Evolutionary conservation across 139 green algal species (phyloP).

Genomic region (Chlamydomonas eustigma): DNA sequence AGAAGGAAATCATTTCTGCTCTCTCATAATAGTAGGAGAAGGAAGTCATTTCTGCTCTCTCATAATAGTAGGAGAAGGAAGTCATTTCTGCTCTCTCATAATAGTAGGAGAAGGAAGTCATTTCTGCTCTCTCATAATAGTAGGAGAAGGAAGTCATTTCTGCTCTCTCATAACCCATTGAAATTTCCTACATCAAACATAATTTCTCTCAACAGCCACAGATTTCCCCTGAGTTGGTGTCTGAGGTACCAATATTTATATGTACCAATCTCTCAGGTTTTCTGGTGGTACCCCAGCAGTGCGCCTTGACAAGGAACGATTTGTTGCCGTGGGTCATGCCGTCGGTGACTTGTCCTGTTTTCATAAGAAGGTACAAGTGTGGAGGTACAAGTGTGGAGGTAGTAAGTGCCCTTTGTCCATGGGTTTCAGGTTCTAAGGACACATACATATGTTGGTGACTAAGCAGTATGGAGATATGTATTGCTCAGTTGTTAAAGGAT

Average conservation of each 20-base stretch:
- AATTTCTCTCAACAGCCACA: not conserved
- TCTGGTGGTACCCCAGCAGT: not conserved
- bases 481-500: not conserved
- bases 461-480: not conserved
- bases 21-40: too few species aligned
- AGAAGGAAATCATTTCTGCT: too few species aligned
- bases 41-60: too few species aligned
- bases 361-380: not conserved
- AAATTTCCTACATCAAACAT: not conserved
- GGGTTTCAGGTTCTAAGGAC: not conserved
- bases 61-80: too few species aligned
- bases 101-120: too few species aligned
- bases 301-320: slow-evolving; percentile 5
- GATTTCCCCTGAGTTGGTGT: not conserved
- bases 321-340: not conserved
- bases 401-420: too few species aligned
- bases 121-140: too few species aligned
- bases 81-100: too few species aligned
- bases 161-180: not conserved
- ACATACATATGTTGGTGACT: not conserved
- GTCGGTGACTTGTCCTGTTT: slow-evolving; percentile 2
- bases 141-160: too few species aligned
- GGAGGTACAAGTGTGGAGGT: not conserved
- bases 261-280: not conserved
- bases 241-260: not conserved